Conservation (phyloP, 148 eudicot species). For the Chenopodium berlandieri region DNA sequence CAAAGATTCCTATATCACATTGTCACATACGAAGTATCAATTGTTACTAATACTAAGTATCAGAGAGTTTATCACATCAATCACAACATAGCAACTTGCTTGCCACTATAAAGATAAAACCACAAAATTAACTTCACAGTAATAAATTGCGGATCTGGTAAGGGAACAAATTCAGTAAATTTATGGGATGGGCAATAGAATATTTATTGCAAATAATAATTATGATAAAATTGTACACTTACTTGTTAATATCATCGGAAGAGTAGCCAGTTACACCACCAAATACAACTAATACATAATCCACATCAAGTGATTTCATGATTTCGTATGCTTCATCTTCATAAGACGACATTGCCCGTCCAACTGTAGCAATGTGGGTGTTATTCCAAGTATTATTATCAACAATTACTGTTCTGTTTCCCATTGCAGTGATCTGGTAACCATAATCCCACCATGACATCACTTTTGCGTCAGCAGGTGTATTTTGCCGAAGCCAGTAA, state of each 20-base stretch:
- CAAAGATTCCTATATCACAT: background rate
- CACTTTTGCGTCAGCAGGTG: constrained; percentile 87
- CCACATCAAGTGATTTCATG: constrained; percentile 92
- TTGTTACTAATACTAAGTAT: background rate
- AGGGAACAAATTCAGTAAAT: background rate
- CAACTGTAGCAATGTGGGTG: constrained; percentile 98
- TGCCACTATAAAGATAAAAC: background rate
- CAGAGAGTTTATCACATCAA: background rate
- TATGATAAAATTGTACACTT: constrained; percentile 20
- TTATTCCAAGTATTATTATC: constrained; percentile 99
- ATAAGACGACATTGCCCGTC: constrained; percentile 97
- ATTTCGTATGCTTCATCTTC: constrained; percentile 98
- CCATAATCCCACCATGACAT: constrained; percentile 99
- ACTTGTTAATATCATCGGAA: constrained; percentile 99
- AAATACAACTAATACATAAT: constrained; percentile 94
- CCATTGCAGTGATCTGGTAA: constrained; percentile 99
- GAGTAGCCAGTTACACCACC: constrained; percentile 99
- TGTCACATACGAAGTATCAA: background rate
- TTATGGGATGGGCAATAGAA: background rate
- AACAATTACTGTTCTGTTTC: constrained; percentile 94
- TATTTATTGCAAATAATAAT: background rate
- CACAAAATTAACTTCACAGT: background rate
- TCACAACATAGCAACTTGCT: background rate
- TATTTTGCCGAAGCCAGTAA: constrained; percentile 95
- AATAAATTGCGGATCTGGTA: background rate